phyloP scores from a whole-genome alignment of 2,329 filamentous ascomycete genomes.

The Penicillium crustosum region DNA sequence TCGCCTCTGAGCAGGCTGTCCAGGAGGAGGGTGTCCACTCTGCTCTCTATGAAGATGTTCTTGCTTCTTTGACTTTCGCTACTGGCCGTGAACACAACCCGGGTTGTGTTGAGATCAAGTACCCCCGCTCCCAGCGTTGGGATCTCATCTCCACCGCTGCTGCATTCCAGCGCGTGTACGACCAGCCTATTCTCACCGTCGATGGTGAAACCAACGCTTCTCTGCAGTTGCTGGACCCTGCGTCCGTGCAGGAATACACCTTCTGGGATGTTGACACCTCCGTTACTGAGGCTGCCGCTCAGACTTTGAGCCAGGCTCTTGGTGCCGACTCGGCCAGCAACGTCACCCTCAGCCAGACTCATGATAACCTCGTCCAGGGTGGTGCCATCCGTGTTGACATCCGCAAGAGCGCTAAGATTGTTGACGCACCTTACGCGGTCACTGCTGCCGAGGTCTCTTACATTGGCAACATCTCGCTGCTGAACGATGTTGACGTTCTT shows the following conservation, averaged over 20 bases:
- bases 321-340: constrained; percentile 62
- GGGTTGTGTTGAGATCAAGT: constrained; percentile 80
- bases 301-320: constrained; percentile 59
- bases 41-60: constrained; percentile 85
- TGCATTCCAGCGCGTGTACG: constrained; percentile 47
- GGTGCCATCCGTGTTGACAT: constrained; percentile 83
- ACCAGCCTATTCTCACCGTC: constrained; percentile 41
- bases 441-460: constrained; percentile 76
- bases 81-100: constrained; percentile 63
- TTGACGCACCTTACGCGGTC: constrained; percentile 81
- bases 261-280: constrained; percentile 92
- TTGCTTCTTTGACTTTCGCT: constrained; percentile 80
- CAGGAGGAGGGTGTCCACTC: constrained; percentile 76
- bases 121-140: constrained; percentile 70
- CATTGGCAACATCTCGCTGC: constrained; percentile 74
- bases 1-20: constrained; percentile 69
- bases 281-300: constrained; percentile 62
- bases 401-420: constrained; percentile 74
- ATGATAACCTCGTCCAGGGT: constrained; percentile 67
- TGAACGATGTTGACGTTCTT: constrained; percentile 74
- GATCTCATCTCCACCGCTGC: constrained; percentile 50
- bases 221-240: constrained; percentile 55
- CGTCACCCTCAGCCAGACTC: constrained; percentile 58
- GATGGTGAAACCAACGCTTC: constrained; percentile 35
- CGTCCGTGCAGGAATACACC: constrained; percentile 74